Base-by-base conservation (phyloP, 139 green algal species). In the Marvania coccoides region DNA sequence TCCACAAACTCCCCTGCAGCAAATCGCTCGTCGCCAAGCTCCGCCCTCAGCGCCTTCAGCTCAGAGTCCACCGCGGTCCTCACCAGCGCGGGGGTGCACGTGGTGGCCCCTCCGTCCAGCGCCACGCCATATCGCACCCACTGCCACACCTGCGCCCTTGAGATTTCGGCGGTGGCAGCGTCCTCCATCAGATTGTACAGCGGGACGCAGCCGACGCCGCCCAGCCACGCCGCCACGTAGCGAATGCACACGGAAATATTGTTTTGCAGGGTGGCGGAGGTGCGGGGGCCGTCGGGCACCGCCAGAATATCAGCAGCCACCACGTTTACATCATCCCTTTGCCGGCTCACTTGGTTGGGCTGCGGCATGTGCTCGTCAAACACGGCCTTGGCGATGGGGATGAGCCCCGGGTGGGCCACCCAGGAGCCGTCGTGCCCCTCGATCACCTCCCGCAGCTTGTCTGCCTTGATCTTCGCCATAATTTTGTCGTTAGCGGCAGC, bases 121-220 rank as follows among this genome's bases (percentile, higher is more conserved):
- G 47, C 37, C 12, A 77, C 85, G 23, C 74, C 72, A 64, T 91
- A 81, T 7, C 74, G 78, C 66, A 91, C 69, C 86, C 86, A 93
- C 80, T 93, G 86, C 84, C 88, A 95, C 58, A 90, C 66, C 72
- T 87, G 78, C 4, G 78, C 9, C 80, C 73, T 61, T 23, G 62
- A 84, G 74, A 95, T 95, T 78, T 95, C 89, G 12, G 88, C 89
- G 8, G 89, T 95, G n/a, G 89, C 89, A 0, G 89, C 89, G 48
- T 95, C 89, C 80, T 95, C 89, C 89, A 95, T 95, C 19, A 95
- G 82, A 69, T 91, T 88, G 80, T 94, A 76, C 42, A 95, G 83
- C 54, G 89, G 89, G 59, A 95, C 88, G 58, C 86, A 95, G 51
- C 89, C 89, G 13, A 83, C 72, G 45, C 89, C 89, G 24, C 81